Base-by-base conservation (phyloP, 1,139 yeast species). In the Meyerozyma guilliermondii region DNA sequence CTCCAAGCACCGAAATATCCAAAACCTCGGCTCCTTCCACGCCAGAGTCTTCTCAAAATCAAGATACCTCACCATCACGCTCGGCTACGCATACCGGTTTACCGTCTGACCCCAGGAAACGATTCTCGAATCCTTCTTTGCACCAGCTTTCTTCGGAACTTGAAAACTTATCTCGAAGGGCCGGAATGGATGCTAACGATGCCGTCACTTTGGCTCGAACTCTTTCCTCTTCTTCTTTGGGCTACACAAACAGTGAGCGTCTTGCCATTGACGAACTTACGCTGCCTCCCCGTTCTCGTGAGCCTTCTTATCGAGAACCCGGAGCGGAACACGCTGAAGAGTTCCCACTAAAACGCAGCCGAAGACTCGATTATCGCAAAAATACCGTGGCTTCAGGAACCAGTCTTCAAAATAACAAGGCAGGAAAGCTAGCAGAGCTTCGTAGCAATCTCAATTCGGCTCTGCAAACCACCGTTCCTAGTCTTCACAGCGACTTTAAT, bases 121-220 rank as follows among this genome's bases (percentile, higher is more conserved):
- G 56, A 5, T 52, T 48, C 45, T 60, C 66, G 45, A 72, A 71
- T 48, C 87, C 87, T 2, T 82, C 91, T 0, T 66, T 85, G 48
- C 76, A 78, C 44, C 87, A 82, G 44, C 70, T 85, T 34, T 81
- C 89, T 1, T 74, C 65, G 46, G 92, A 84, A 56, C 63, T 85
- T 41, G 85, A 83, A 50, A 78, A 71, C 41, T 63, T 85, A 37
- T 78, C 88, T 0, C 80, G 78, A 49, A 65, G 79, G 58, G 91
- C 91, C 0, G 92, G 94, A 0, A 66, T 85, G 63, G 83, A 81
- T 42, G 80, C 86, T 11, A 74, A 79, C 22, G 91, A 85, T 62
- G 88, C 92, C 0, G 81, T 82, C 2, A 80, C 91, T 0, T 64
- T 85, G 40, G 92, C 92, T 0, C 68, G 91, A 54, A 80, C 89